Base-by-base conservation (phyloP, 176 grass and related monocot genomes). In the Oryza officinalis region DNA sequence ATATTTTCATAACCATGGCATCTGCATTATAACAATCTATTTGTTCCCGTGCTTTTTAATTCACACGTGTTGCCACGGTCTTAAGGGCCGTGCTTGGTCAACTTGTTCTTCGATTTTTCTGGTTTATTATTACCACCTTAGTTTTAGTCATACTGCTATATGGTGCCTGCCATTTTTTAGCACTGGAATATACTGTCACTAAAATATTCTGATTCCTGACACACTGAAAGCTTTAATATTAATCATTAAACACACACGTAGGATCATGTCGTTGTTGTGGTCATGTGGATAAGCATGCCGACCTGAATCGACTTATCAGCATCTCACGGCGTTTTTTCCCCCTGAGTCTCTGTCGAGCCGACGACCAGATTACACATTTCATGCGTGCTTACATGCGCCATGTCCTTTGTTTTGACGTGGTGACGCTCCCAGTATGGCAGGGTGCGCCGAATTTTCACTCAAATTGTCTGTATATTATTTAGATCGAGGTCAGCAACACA, bases 241-340 rank as follows among this genome's bases (percentile, higher is more conserved):
- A 61, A 75, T 67, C 81, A 64, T 27, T 2, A 18, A 27, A 20
- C 17, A 77, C 17, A 77, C 82, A 69, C 73, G 73, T 59, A 77
- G 46, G 82, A 30, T 54, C 11, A 35, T 13, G 63, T 35, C 82
- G 10, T 65, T 4, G 63, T 4, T 12, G 25, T 73, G 68, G 80
- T 27, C 70, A 27, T 26, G 47, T 6, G 64, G 82, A 77, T 84
- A 84, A 77, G 82, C 64, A 69, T 22, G 63, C 63, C 25, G 64
- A 44, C 30, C 32, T 25, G 35, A 59, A 27, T 38, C 32, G 26
- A 30, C 73, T 10, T 65, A 54, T 84, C 82, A 69, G 2, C 64
- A 65, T 75, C 71, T 75, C 71, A 27, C 61, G 46, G 38, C 82
- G 82, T 67, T 54, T 3, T 18, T 2, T 31, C 0, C 8, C 40